A percentile compares a stretch with the other conserved stretches of the same genome.
Conservation (phyloP, 148 eudicot genomes). For the Dysphania ambrosioides region DNA sequence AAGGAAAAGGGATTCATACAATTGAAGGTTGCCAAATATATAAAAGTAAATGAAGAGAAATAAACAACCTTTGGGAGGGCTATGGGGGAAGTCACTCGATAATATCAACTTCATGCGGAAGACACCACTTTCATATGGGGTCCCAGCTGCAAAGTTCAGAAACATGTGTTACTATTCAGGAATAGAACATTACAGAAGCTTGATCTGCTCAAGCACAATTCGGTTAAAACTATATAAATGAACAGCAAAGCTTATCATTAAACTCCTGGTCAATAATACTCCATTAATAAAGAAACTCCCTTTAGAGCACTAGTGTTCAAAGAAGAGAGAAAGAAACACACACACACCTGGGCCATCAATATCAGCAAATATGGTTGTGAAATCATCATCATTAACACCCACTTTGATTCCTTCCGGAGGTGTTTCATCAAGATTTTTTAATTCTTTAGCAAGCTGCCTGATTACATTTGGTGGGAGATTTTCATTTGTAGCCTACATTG, state of each 20-base stretch:
- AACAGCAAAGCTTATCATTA: not conserved
- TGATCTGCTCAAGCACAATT: not conserved
- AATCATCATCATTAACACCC: conserved; percentile 89
- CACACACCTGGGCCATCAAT: conserved; percentile 90
- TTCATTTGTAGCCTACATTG: conserved; percentile 86
- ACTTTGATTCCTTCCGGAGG: conserved; percentile 99
- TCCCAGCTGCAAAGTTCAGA: conserved; percentile 72
- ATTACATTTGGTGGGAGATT: conserved; percentile 96
- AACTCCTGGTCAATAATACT: not conserved
- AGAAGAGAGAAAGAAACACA: not conserved
- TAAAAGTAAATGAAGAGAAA: not conserved
- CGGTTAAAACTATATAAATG: not conserved
- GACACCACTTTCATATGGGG: conserved; percentile 91
- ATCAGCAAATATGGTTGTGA: conserved; percentile 84
- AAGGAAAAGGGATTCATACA: not conserved
- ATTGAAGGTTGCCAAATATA: not conserved
- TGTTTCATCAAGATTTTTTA: conserved; percentile 92
- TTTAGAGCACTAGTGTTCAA: not conserved
- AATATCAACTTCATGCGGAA: conserved; percentile 92
- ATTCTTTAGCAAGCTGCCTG: conserved; percentile 88
- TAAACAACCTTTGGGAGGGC: conserved; percentile 89
- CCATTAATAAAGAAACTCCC: not conserved
- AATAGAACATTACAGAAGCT: not conserved
- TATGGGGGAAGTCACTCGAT: conserved; percentile 85
- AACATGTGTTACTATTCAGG: conserved; percentile 19